Percentiles rank a stretch among this genome's conserved stretches.
Conservation (phyloP, 2,329 filamentous ascomycete species). For the Cordyceps javanica region DNA sequence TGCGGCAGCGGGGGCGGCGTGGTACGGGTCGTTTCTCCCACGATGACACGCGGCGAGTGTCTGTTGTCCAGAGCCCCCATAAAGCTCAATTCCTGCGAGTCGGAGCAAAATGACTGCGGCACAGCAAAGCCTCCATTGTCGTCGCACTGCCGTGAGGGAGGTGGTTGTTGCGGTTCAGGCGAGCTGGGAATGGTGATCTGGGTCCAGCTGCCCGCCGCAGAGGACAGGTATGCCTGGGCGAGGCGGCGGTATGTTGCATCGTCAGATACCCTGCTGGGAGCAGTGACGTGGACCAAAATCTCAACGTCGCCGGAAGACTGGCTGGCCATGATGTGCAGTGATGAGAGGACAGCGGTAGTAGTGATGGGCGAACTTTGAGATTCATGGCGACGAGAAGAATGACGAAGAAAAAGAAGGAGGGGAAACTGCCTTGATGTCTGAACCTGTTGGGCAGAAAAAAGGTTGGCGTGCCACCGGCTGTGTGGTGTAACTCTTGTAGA, state of each 20-base stretch:
- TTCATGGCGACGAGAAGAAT: slow-evolving; percentile 19
- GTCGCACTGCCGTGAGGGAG: slow-evolving; percentile 1
- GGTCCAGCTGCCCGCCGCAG: slow-evolving; percentile 27
- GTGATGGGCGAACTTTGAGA: background rate
- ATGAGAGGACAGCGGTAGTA: background rate
- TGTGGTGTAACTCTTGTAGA: background rate
- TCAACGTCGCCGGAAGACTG: slow-evolving; percentile 32
- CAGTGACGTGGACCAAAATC: slow-evolving; percentile 50
- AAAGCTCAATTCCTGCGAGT: slow-evolving; percentile 39
- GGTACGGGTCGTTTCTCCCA: background rate
- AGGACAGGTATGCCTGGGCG: slow-evolving; percentile 45
- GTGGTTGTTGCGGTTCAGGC: background rate
- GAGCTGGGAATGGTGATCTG: background rate
- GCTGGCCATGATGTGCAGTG: slow-evolving; percentile 21
- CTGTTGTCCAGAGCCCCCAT: slow-evolving; percentile 39
- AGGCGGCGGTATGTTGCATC: slow-evolving; percentile 45
- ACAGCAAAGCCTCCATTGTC: slow-evolving; percentile 2
- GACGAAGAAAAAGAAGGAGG: background rate
- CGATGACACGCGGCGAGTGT: slow-evolving; percentile 25
- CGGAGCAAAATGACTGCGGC: slow-evolving; percentile 21
- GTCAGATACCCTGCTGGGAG: slow-evolving; percentile 41
- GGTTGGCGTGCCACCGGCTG: background rate
- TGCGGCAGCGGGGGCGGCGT: slow-evolving; percentile 2
- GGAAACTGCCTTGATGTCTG: background rate
- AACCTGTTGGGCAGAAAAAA: background rate